phyloP scores from a whole-genome alignment of 176 grass and related monocot species.

The Neostapfia colusana region DNA sequence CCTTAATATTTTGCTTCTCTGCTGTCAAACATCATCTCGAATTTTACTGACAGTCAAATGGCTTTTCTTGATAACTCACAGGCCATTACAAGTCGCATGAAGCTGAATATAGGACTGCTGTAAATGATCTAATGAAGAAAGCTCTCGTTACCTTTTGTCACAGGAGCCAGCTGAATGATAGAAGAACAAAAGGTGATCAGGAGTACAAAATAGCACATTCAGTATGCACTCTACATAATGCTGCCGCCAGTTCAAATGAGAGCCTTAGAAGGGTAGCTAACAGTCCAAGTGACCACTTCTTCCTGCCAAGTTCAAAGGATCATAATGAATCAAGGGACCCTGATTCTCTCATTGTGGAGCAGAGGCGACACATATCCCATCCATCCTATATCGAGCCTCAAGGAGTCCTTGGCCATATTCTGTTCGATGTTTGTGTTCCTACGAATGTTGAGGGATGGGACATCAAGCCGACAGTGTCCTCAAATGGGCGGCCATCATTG shows the following conservation, averaged over 20 bases:
- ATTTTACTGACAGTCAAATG: constrained; percentile 12
- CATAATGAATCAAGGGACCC: constrained; percentile 55
- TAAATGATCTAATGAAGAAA: constrained; percentile 70
- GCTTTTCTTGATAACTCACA: constrained; percentile 34
- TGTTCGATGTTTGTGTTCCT: constrained; percentile 86
- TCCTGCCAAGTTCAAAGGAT: constrained; percentile 59
- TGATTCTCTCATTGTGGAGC: constrained; percentile 53
- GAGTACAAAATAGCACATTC: constrained; percentile 70
- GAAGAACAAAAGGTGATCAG: constrained; percentile 28
- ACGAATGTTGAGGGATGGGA: constrained; percentile 95
- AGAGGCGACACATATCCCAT: constrained; percentile 52
- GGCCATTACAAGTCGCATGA: constrained; percentile 66
- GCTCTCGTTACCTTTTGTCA: constrained; percentile 54
- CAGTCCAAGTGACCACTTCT: constrained; percentile 69
- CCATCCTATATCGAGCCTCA: constrained; percentile 75
- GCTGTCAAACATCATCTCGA: not conserved
- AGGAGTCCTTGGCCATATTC: constrained; percentile 82
- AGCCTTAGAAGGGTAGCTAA: constrained; percentile 64
- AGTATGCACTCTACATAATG: constrained; percentile 77
- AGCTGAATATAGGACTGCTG: constrained; percentile 65
- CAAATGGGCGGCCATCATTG: constrained; percentile 53
- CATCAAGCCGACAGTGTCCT: constrained; percentile 69
- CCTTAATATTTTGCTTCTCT: too few relatives aligned
- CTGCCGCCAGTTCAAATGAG: constrained; percentile 71
- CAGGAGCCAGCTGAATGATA: constrained; percentile 58